Evolutionary conservation across 257 asterid species (phyloP).

Genomic region (Avicennia marina): DNA sequence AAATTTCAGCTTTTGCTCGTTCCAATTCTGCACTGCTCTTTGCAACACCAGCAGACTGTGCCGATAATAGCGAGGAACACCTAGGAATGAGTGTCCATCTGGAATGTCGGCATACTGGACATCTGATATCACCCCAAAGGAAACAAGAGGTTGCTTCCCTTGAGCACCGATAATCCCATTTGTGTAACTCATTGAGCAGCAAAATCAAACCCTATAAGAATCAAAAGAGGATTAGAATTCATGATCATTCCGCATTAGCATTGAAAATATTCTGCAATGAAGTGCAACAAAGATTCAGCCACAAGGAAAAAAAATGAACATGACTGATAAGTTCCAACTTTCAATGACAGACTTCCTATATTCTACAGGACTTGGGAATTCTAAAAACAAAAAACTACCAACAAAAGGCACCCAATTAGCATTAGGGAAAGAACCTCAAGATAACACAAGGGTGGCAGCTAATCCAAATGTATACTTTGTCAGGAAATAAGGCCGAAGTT

Average conservation of each 20-base stretch:
- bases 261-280: not conserved
- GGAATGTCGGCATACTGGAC: constrained; percentile 96
- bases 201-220: constrained; percentile 30
- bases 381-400: no score
- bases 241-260: not conserved
- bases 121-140: constrained; percentile 91
- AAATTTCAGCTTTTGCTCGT: constrained; percentile 41
- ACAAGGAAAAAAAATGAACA: no score
- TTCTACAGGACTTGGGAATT: no score
- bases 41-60: constrained; percentile 71
- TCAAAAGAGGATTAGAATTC: not conserved
- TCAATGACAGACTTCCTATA: no score
- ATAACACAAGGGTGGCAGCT: no score
- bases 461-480: no score
- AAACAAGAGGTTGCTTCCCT: constrained; percentile 66
- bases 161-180: constrained; percentile 36
- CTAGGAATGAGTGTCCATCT: constrained; percentile 81
- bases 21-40: constrained; percentile 70
- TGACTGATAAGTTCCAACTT: no score
- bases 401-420: no score
- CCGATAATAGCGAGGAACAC: constrained; percentile 90
- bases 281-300: not conserved
- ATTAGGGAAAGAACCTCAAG: no score
- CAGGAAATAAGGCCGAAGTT: no score
- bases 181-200: constrained; percentile 48